Evolutionary conservation across 1,284 basidiomycete species (phyloP).

Genomic region (Heterobasidion occidentale): DNA sequence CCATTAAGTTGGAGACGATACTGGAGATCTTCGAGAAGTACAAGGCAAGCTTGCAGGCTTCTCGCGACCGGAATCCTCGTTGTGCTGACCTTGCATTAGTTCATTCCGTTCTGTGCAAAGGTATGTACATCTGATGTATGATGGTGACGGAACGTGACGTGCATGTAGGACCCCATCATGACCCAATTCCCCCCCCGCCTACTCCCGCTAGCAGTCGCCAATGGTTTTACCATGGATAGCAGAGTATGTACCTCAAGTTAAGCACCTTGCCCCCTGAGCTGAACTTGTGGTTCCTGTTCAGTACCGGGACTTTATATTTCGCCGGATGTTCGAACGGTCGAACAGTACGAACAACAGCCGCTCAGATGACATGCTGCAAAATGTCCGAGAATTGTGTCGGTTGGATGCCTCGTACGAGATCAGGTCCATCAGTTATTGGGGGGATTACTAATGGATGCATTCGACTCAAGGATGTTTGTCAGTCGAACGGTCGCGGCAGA

Average conservation of each 20-base stretch:
- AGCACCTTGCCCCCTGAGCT: conserved; percentile 5
- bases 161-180: conserved; percentile 61
- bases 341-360: conserved; percentile 39
- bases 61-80: conserved; percentile 4
- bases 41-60: conserved; percentile 35
- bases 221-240: conserved; percentile 73
- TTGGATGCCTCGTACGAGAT: conserved; percentile 52
- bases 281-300: conserved; percentile 18
- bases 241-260: conserved; percentile 17
- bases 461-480: conserved; percentile 56
- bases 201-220: conserved; percentile 59
- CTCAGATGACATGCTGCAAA: conserved; percentile 54
- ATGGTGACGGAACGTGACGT: conserved; percentile 7
- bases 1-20: conserved; percentile 53
- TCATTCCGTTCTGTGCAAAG: conserved; percentile 68
- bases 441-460: neutral
- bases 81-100: conserved; percentile 31
- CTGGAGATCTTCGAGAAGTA: conserved; percentile 61
- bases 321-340: conserved; percentile 66
- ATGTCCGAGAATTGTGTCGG: conserved; percentile 59
- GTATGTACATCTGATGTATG: conserved; percentile 23
- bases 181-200: conserved; percentile 63
- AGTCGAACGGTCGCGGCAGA: conserved; percentile 72
- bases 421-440: neutral
- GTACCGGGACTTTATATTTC: conserved; percentile 76